These are phyloP conservation scores for Carex scoparia DNA, from an alignment of 176 grass and related monocot genomes.

Conservation along the genomic window DNA sequence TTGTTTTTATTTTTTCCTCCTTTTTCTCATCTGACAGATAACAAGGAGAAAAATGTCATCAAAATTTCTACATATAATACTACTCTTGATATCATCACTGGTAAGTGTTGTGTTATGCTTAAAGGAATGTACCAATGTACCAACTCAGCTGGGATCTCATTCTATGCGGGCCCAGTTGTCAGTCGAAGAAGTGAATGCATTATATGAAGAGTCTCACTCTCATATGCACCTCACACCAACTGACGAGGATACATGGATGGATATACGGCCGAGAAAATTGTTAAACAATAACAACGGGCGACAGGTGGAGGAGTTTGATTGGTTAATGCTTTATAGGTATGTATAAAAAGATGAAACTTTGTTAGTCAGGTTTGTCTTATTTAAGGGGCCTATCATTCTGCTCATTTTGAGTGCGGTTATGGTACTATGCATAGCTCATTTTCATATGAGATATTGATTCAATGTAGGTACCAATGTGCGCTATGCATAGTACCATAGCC, in stretches of 20 bases:
- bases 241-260: conserved; percentile 71
- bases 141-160: conserved; percentile 59
- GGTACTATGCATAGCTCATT: too few species aligned
- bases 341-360: not conserved
- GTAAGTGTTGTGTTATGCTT: not conserved
- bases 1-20: not conserved
- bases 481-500: too few species aligned
- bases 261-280: conserved; percentile 39
- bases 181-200: conserved; percentile 1
- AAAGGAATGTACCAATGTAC: conserved; percentile 71
- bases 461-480: too few species aligned
- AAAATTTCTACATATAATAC: not conserved
- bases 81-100: not conserved
- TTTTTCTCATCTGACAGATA: not conserved
- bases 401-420: too few species aligned
- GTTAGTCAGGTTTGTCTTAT: not conserved
- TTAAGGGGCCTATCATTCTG: not conserved
- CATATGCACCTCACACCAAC: conserved; percentile 55
- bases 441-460: too few species aligned
- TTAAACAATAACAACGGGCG: not conserved
- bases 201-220: conserved; percentile 32
- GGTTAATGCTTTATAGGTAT: conserved; percentile 58
- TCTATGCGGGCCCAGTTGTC: conserved; percentile 44
- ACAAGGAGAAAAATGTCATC: conserved; percentile 17
- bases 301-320: conserved; percentile 47